Conservation (phyloP, 1,139 yeast species). For the Yamadazyma atmosphaerica region DNA sequence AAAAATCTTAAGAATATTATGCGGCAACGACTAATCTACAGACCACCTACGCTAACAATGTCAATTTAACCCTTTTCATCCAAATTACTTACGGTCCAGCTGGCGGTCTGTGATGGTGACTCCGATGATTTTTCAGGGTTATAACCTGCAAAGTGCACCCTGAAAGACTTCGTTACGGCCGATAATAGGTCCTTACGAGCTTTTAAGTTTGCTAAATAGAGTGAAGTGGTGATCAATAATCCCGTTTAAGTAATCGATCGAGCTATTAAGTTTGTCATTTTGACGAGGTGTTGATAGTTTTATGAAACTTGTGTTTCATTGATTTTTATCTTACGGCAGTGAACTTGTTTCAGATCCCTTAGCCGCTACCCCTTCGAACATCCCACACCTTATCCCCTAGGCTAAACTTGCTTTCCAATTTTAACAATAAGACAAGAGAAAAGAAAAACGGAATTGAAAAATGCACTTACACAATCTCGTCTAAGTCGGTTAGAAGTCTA, state of each 20-base stretch:
- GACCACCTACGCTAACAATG: neutral
- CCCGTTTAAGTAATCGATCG: neutral
- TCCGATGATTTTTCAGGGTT: neutral
- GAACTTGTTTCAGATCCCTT: too few species aligned
- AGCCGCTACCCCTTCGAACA: too few species aligned
- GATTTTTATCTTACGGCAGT: too few species aligned
- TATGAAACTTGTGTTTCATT: too few species aligned
- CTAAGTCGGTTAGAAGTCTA: neutral
- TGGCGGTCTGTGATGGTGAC: neutral
- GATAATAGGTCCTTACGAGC: neutral
- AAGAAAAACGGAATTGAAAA: neutral
- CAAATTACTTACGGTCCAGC: neutral
- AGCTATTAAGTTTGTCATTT: too few species aligned
- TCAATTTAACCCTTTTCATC: neutral
- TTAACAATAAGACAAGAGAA: neutral
- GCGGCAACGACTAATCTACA: neutral
- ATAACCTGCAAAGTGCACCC: neutral
- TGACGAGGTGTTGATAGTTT: too few species aligned
- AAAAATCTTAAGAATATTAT: too few species aligned
- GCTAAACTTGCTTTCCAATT: neutral
- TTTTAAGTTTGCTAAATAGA: neutral
- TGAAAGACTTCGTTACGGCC: too few species aligned
- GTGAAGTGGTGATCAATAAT: neutral
- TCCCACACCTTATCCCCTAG: neutral
- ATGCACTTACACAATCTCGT: neutral